Base-by-base conservation (phyloP, 2,329 filamentous ascomycete species). In the Fusarium brevicatenulatum region DNA sequence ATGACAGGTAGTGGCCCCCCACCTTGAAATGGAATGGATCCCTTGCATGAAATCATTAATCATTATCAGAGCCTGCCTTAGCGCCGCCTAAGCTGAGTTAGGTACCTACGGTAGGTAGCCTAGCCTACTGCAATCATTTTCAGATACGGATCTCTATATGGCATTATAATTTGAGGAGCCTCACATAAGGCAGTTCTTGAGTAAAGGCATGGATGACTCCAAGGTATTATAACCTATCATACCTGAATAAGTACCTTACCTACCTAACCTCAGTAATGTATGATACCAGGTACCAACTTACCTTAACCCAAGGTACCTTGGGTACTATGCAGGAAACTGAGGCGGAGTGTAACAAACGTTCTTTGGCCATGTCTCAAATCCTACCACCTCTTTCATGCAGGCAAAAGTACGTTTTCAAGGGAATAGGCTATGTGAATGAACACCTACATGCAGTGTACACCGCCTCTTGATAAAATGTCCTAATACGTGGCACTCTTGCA, bases 401-500 rank as follows among this genome's bases (percentile, higher is more conserved):
- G 13, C 55, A 36, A 50, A 57, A n/a, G 23, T 36, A 28, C 7
- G 13, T 28, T 28, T 36, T 34, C 19, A n/a, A 36, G 23, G 16
- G 13, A 13, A 46, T 25, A 57, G 43, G 21, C 40, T 25, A 47
- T 15, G 23, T 16, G 12, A 28, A 52, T n/a, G 23, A 28, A 36
- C 23, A 37, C 23, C 50, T 37, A 53, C 34, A 37, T 53, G 36
- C 19, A 54, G 34, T 54, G 36, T 52, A 50, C 44, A 58, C 34
- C 43, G 56, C 56, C 43, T 39, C 34, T 25, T n/a, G 19, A 39
- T 39, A 12, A 52, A 58, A 50, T 30, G 15, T 16, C 46, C 47
- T 55, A 60, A 23, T 58, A 67, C 65, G 65, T 67, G 49, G 55
- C 66, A 36, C 37, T 50, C 28, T 21, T 23, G 13, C 7, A 42